These are phyloP conservation scores for Septoria linicola DNA, from an alignment of 2,329 filamentous ascomycete genomes.

Conservation along the genomic window DNA sequence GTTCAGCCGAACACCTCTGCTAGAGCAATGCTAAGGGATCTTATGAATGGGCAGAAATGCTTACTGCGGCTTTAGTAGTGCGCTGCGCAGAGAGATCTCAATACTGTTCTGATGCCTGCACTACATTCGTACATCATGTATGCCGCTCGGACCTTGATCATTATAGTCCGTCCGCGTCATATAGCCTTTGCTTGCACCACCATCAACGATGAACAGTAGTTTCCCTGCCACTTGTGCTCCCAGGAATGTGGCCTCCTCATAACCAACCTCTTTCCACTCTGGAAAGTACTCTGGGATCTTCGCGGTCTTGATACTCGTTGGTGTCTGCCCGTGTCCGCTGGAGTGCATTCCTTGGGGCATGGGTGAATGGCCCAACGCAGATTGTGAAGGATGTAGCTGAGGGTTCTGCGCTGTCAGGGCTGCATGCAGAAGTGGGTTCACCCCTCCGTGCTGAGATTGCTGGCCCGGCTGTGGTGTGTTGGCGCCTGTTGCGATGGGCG, in stretches of 20 bases:
- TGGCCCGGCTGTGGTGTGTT: conserved; percentile 73
- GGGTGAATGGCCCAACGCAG: conserved; percentile 30
- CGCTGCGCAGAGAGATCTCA: too few relatives aligned
- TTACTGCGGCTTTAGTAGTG: too few relatives aligned
- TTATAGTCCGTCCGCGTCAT: conserved; percentile 69
- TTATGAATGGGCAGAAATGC: too few relatives aligned
- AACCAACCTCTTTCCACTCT: conserved; percentile 77
- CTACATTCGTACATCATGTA: conserved; percentile 55
- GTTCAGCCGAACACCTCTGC: too few relatives aligned
- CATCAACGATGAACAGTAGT: conserved; percentile 68
- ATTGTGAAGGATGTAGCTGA: conserved; percentile 44
- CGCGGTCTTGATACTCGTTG: conserved; percentile 77
- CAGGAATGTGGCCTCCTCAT: conserved; percentile 81
- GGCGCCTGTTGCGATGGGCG: conserved; percentile 82
- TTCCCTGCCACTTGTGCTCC: conserved; percentile 84
- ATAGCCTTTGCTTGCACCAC: conserved; percentile 66
- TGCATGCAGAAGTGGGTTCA: conserved; percentile 88
- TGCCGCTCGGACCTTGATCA: conserved; percentile 62
- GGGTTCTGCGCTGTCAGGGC: conserved; percentile 71
- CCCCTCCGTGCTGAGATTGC: conserved; percentile 50
- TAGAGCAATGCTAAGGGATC: too few relatives aligned
- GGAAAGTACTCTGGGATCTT: conserved; percentile 80
- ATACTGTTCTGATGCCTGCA: too few relatives aligned
- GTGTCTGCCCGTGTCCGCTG: conserved; percentile 65
- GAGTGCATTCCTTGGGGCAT: conserved; percentile 45